Evolutionary conservation across 2,329 filamentous ascomycete genomes (phyloP).

Genomic region (Hansfordia pulvinata): DNA sequence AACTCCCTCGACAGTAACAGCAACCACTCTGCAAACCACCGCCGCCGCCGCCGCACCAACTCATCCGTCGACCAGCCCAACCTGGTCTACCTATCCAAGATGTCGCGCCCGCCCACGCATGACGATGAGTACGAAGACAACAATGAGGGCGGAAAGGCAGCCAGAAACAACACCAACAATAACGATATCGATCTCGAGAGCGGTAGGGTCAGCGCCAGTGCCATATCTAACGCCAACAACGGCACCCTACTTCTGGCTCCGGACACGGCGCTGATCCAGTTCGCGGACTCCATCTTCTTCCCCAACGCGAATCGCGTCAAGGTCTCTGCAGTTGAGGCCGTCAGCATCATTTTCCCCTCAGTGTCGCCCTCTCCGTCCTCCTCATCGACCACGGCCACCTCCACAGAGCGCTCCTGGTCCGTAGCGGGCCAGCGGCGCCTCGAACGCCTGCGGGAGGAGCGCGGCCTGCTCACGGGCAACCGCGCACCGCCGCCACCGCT

Average conservation of each 20-base stretch:
- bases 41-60: slow-evolving; percentile 10
- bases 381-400: slow-evolving; percentile 7
- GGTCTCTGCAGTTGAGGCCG: slow-evolving; percentile 12
- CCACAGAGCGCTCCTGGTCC: slow-evolving; percentile 15
- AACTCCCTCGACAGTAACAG: slow-evolving; percentile 6
- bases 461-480: slow-evolving; percentile 9
- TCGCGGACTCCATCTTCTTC: slow-evolving; percentile 45
- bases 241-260: slow-evolving; percentile 18
- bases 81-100: no score
- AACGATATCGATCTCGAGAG: slow-evolving; percentile 5
- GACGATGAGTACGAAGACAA: no score
- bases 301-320: slow-evolving; percentile 38
- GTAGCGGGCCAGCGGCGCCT: slow-evolving; percentile 14
- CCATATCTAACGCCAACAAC: slow-evolving; percentile 11
- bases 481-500: no score
- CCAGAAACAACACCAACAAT: not conserved
- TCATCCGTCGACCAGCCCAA: no score
- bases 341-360: slow-evolving; percentile 16
- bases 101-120: no score
- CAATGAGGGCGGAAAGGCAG: no score
- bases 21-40: no score
- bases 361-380: slow-evolving; percentile 10
- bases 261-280: slow-evolving; percentile 41
- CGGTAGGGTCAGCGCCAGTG: slow-evolving; percentile 9
- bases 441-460: slow-evolving; percentile 11